Evolutionary conservation across 2,329 filamentous ascomycete genomes (phyloP), one percentile per base, ranked within the genome.

Genomic region (Raffaelea albimanens): DNA sequence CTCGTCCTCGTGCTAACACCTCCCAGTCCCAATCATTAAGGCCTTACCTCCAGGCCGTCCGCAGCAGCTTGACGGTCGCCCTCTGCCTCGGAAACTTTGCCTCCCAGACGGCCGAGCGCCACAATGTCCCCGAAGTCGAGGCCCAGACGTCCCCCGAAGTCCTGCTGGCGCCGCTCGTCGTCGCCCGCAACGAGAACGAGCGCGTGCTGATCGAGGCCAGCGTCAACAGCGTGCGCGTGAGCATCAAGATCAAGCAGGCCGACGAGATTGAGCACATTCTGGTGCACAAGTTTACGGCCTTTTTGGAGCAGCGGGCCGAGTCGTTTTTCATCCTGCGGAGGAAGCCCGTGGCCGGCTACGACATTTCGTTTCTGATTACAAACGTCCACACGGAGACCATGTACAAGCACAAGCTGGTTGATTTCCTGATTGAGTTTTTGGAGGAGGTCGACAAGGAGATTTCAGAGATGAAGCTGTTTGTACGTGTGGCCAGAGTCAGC

Each of bases 361-460:
- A 98, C 59, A 98, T 98, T 58, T 96, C 90, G 8, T 98, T 98
- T 73, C 67, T 98, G 61, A 95, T 98, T 62, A 98, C 93, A 42
- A 98, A 98, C 70, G 94, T 93, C 73, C 93, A 98, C 61, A 97
- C 93, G 4, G 93, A 97, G 67, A 87, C 94, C 64, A 95, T 98
- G 89, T 67, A 97, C 63, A 97, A 97, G 75, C 91, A 98, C 66
- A 97, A 98, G 73, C 76, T 98, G 57, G 94, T 98, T 31, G 93
- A 98, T 66, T 98, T 98, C 61, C 95, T 98, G 57, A 96, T 98
- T 56, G 84, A 97, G 62, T 98, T 98, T 62, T 97, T 98, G 91
- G 91, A 98, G 67, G 93, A 98, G 66, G 94, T 98, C 4, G 94
- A 98, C 67, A 98, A 98, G 75, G 93, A 98, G 68, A 98, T 98